A percentile compares a stretch with the other conserved stretches of the same genome.
Evolutionary conservation across 2,329 filamentous ascomycete species (phyloP).

Genomic region (Pestalotiopsis sp.): DNA sequence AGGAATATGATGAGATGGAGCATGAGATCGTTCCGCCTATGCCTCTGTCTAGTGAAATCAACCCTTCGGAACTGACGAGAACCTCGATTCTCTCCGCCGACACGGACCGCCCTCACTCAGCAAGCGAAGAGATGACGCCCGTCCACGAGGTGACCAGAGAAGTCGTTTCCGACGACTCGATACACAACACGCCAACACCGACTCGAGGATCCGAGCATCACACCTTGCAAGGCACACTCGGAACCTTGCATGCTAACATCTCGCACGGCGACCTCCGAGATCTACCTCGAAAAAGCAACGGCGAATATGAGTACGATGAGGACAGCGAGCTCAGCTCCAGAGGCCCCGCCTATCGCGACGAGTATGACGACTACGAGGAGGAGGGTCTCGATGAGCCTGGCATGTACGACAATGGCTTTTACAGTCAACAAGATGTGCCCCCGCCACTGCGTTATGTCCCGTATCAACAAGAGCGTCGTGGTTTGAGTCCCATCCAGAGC

Average conservation of each 20-base stretch:
- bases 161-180: slow-evolving; percentile 60
- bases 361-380: slow-evolving; percentile 45
- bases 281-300: slow-evolving; percentile 49
- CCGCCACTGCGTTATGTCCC: slow-evolving; percentile 67
- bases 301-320: slow-evolving; percentile 49
- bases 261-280: slow-evolving; percentile 61
- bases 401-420: slow-evolving; percentile 48
- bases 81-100: slow-evolving; percentile 84
- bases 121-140: slow-evolving; percentile 63
- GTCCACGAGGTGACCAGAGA: slow-evolving; percentile 66
- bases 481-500: slow-evolving; percentile 87
- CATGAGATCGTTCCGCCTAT: slow-evolving; percentile 72
- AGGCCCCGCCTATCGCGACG: slow-evolving; percentile 33
- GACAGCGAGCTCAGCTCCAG: slow-evolving; percentile 47
- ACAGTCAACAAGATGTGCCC: slow-evolving; percentile 63
- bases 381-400: slow-evolving; percentile 35
- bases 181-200: slow-evolving; percentile 57
- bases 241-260: slow-evolving; percentile 67
- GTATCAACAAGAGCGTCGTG: slow-evolving; percentile 69
- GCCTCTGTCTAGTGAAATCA: slow-evolving; percentile 85
- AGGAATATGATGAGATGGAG: slow-evolving; percentile 53
- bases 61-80: slow-evolving; percentile 83
- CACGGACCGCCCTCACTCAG: slow-evolving; percentile 72
- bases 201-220: slow-evolving; percentile 50
- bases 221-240: slow-evolving; percentile 57